Evolutionary conservation across 345 rosid species (phyloP).

Genomic region (Luvunga scandens): DNA sequence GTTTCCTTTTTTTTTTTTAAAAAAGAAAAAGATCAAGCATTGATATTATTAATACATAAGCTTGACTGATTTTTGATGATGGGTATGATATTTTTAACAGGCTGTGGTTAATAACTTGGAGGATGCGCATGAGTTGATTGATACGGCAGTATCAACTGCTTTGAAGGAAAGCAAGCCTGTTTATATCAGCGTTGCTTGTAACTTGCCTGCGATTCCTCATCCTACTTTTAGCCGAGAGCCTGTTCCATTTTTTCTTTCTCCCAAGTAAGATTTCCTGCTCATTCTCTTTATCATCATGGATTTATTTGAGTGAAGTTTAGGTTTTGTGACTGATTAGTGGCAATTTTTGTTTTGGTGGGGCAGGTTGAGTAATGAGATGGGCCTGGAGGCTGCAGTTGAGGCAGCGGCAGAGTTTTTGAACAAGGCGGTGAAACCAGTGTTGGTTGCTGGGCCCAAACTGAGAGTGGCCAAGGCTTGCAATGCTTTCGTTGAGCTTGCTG

Average conservation of each 20-base stretch:
- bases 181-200: slow-evolving; percentile 70
- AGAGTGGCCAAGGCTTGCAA: slow-evolving; percentile 52
- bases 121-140: slow-evolving; percentile 72
- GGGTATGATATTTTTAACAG: slow-evolving; percentile 24
- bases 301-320: background rate
- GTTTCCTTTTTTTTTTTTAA: background rate
- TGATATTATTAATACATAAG: background rate
- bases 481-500: slow-evolving; percentile 62
- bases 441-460: slow-evolving; percentile 73
- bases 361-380: slow-evolving; percentile 59
- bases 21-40: background rate
- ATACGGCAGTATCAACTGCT: slow-evolving; percentile 71
- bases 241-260: slow-evolving; percentile 58
- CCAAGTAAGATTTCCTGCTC: slow-evolving; percentile 31
- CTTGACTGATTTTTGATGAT: background rate
- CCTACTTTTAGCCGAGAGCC: slow-evolving; percentile 69
- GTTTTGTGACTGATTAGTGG: background rate
- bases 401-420: slow-evolving; percentile 73
- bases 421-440: slow-evolving; percentile 75
- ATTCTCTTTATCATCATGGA: background rate
- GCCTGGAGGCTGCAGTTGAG: slow-evolving; percentile 68
- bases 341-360: background rate
- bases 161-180: slow-evolving; percentile 86
- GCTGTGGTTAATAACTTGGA: slow-evolving; percentile 79
- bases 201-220: slow-evolving; percentile 66